These are phyloP conservation scores for Chaetomium tenue DNA, from an alignment of 495 filamentous ascomycete species.

Conservation along the genomic window DNA sequence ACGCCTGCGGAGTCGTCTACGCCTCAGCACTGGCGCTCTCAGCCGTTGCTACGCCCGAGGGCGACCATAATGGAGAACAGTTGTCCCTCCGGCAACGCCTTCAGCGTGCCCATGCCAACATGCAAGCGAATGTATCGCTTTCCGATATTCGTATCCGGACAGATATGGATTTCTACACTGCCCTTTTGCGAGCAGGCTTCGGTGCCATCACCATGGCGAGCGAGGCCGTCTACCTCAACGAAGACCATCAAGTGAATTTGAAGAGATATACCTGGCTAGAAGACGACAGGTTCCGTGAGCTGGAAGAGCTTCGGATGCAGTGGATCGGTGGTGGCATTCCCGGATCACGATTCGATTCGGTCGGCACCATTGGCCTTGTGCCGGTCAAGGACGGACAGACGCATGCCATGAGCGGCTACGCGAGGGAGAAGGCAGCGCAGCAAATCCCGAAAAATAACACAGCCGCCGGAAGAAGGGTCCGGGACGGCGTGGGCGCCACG, in stretches of 20 bases:
- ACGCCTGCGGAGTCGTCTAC: constrained; percentile 73
- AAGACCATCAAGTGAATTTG: constrained; percentile 73
- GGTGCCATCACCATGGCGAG: constrained; percentile 84
- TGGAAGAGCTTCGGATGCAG: constrained; percentile 58
- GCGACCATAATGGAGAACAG: constrained; percentile 29
- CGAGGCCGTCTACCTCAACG: constrained; percentile 93
- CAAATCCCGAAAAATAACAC: constrained; percentile 50
- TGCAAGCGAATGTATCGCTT: constrained; percentile 86
- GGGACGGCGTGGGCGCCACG: constrained; percentile 72
- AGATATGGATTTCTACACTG: constrained; percentile 93
- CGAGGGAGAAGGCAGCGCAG: constrained; percentile 59
- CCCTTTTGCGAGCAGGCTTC: constrained; percentile 81
- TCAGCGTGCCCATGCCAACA: constrained; percentile 69
- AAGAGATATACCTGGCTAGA: constrained; percentile 89
- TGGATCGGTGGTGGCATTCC: constrained; percentile 47
- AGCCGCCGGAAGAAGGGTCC: constrained; percentile 34
- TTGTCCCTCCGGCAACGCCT: constrained; percentile 51
- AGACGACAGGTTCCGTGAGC: constrained; percentile 66
- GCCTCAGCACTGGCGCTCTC: constrained; percentile 70
- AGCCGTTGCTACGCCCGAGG: constrained; percentile 58
- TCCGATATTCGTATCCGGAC: constrained; percentile 72
- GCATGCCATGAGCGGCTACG: constrained; percentile 60
- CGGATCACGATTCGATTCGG: constrained; percentile 46
- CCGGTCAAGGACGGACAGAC: constrained; percentile 48
- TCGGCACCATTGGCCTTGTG: constrained; percentile 53